Percentiles rank a stretch among this genome's conserved stretches.
Evolutionary conservation across 768 basidiomycete species (phyloP).

Genomic region (Clathrus columnatus): DNA sequence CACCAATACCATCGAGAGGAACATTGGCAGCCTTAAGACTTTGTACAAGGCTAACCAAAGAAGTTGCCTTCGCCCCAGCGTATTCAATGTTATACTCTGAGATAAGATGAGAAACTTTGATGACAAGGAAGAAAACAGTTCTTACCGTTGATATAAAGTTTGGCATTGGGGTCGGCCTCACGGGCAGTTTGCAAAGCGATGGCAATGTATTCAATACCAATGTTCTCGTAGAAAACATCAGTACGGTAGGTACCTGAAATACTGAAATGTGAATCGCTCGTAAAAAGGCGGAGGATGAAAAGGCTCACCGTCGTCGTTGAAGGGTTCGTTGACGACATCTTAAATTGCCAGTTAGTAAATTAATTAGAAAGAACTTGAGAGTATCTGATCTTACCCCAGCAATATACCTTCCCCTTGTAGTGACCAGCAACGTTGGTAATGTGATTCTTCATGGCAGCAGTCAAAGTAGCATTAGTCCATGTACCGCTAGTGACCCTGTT

Average conservation of each 20-base stretch:
- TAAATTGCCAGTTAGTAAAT: conserved; percentile 17
- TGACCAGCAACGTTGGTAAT: conserved; percentile 41
- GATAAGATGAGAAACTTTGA: background rate
- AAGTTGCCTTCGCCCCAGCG: conserved; percentile 39
- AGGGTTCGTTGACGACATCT: conserved; percentile 52
- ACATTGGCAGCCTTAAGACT: conserved; percentile 36
- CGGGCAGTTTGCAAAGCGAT: conserved; percentile 46
- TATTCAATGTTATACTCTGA: conserved; percentile 31
- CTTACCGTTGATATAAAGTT: conserved; percentile 38
- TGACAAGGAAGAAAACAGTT: conserved; percentile 2
- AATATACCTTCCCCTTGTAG: conserved; percentile 46
- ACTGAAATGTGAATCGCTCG: background rate
- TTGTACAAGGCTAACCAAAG: conserved; percentile 44
- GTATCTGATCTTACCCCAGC: conserved; percentile 24
- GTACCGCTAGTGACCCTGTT: conserved; percentile 9
- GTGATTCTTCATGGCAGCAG: conserved; percentile 36
- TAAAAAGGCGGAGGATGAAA: background rate
- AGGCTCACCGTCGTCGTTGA: conserved; percentile 42
- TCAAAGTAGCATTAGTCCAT: conserved; percentile 13
- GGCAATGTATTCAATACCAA: conserved; percentile 40
- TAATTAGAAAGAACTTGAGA: background rate
- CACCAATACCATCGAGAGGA: conserved; percentile 54
- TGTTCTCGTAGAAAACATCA: conserved; percentile 44
- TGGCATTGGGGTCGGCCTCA: conserved; percentile 44
- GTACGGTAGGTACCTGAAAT: conserved; percentile 39